phyloP scores from a whole-genome alignment of 2,329 filamentous ascomycete species.

The Trichophyton simii region DNA sequence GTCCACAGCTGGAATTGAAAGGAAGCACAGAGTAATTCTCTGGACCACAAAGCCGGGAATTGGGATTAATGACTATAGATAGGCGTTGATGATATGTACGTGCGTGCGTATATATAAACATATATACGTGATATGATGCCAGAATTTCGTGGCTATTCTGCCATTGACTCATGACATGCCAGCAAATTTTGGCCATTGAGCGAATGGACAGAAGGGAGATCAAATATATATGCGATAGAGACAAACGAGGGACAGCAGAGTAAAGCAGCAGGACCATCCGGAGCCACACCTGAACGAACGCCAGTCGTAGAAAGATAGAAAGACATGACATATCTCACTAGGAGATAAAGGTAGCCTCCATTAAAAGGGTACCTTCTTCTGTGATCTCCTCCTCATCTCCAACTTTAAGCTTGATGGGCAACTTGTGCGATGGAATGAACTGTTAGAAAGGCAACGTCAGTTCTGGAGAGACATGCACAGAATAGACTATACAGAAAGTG shows the following conservation, averaged over 20 bases:
- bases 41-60: neutral
- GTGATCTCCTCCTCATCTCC: constrained; percentile 60
- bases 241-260: neutral
- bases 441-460: constrained; percentile 26
- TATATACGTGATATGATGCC: neutral
- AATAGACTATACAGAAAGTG: neutral
- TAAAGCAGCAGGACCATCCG: neutral
- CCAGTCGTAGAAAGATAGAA: constrained; percentile 11
- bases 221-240: neutral
- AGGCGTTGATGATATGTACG: neutral
- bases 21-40: neutral
- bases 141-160: neutral
- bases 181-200: neutral
- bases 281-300: constrained; percentile 11
- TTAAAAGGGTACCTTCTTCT: constrained; percentile 69
- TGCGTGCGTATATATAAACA: neutral
- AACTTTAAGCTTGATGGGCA: constrained; percentile 70
- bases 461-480: neutral
- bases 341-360: constrained; percentile 93
- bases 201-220: neutral
- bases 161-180: neutral
- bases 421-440: constrained; percentile 55
- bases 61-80: neutral
- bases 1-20: neutral
- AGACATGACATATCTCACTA: constrained; percentile 19